These are phyloP conservation scores for Friedmanniomyces endolithicus DNA, from an alignment of 495 filamentous ascomycete genomes.

Conservation along the genomic window DNA sequence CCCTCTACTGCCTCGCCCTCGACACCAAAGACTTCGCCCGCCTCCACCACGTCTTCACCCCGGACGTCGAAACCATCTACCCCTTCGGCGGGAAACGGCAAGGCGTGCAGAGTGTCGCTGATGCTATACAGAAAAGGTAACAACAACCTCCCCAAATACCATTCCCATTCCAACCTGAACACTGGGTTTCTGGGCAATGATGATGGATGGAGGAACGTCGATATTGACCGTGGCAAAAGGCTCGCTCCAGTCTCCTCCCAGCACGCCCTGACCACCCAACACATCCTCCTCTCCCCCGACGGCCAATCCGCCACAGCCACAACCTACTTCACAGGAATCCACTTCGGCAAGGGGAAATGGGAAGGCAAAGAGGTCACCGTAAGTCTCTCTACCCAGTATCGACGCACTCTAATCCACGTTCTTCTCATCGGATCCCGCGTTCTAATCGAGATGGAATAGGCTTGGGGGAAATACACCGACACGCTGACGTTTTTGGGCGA, in stretches of 20 bases:
- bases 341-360: slow-evolving; percentile 26
- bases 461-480: slow-evolving; percentile 25
- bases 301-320: slow-evolving; percentile 16
- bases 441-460: slow-evolving; percentile 1
- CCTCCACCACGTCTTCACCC: slow-evolving; percentile 23
- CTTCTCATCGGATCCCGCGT: no score
- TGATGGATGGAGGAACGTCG: no score
- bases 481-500: slow-evolving; percentile 14
- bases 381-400: not conserved
- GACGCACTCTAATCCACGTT: no score
- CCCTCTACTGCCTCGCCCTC: slow-evolving; percentile 25
- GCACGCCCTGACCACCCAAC: slow-evolving; percentile 25
- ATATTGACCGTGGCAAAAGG: no score
- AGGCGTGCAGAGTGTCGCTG: slow-evolving; percentile 18
- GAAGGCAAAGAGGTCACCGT: slow-evolving; percentile 11
- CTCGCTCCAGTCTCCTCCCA: slow-evolving; percentile 23
- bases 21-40: slow-evolving; percentile 25
- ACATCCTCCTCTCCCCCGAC: slow-evolving; percentile 16
- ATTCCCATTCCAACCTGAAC: not conserved
- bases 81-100: slow-evolving; percentile 21
- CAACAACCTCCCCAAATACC: no score
- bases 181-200: no score
- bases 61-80: slow-evolving; percentile 22
- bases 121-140: slow-evolving; percentile 20
- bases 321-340: slow-evolving; percentile 25